Evolutionary conservation across 768 basidiomycete species (phyloP), one percentile per base, ranked within the genome.

Genomic region (Lactifluus piperatus): DNA sequence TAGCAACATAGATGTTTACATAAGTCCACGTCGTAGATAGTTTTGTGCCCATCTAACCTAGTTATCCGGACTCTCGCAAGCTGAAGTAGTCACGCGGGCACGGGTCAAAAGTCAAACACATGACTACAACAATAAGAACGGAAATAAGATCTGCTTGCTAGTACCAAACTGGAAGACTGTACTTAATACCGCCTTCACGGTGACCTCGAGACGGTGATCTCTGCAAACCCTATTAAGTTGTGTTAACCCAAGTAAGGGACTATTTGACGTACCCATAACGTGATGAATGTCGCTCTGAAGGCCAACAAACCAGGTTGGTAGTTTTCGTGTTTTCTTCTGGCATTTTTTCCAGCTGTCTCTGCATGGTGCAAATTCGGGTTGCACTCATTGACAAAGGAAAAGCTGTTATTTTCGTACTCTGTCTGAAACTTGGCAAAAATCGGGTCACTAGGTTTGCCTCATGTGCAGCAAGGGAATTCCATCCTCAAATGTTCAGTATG

Each of bases 291-390:
- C 60, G 63, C 30, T 62, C 60, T 84, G 90, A 86, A 68, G n/a
- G 13, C 29, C 22, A n/a, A 73, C 82, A 48, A 63, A 89, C 90
- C 77, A 99, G 73, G 72, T 95, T 94, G 4, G 97, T 97, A 34
- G 95, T 98, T 75, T 97, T 97, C 51, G 94, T 93, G 71, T 99
- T 99, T 78, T 99, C 97, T 75, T 98, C 97, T 34, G 97, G 97
- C 5, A 97, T 99, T 79, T 99, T 99, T 78, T 99, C 97, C 69
- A 99, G 74, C 69, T 97, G 81, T 66, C 93, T 80, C 71, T 99
- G 97, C 45, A 93, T 92, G 39, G 90, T 84, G 41, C 92, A 79
- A 74, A 99, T 98, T 69, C 95, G 81, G 77, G 80, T 99, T 95
- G 75, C 95, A 97, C 71, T 99, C 97, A 68, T 97, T 95, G 61